Evolutionary conservation across 495 filamentous ascomycete genomes (phyloP).

Genomic region (Letharia lupina): DNA sequence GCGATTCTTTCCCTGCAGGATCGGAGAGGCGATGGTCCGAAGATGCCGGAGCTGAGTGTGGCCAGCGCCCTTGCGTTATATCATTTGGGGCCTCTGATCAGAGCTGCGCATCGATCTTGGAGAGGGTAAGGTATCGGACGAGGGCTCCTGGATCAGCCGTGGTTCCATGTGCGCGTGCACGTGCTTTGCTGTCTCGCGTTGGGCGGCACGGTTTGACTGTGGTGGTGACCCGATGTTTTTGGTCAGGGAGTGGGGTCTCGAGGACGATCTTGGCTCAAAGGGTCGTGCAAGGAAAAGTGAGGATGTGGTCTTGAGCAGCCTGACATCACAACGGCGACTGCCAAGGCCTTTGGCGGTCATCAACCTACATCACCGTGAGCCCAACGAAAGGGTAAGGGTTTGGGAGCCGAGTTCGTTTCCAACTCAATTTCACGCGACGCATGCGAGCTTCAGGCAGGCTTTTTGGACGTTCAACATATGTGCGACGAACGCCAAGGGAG

Average conservation of each 20-base stretch:
- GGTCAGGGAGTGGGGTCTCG: not conserved
- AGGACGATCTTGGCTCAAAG: not conserved
- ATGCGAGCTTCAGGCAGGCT: not conserved
- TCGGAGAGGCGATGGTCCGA: constrained; percentile 13
- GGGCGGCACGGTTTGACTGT: not conserved
- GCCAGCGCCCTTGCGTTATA: constrained; percentile 30
- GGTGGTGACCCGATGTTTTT: constrained; percentile 4
- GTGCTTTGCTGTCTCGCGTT: constrained; percentile 7
- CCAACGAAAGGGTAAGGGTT: not conserved
- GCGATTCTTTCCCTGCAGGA: constrained; percentile 23
- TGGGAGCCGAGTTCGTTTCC: not conserved
- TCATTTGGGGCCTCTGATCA: constrained; percentile 29
- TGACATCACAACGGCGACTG: not conserved
- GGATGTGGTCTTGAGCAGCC: not conserved
- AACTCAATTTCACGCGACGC: not conserved
- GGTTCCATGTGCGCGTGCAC: constrained; percentile 19
- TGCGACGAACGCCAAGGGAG: constrained; percentile 1
- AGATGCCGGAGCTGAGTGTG: constrained; percentile 17
- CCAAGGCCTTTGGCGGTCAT: not conserved
- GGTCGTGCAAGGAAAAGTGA: not conserved
- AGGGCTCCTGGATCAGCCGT: constrained; percentile 8
- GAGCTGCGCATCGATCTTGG: constrained; percentile 22
- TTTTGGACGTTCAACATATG: not conserved
- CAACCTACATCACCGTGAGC: not conserved
- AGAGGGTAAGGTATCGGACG: not conserved